Conservation (phyloP, 805 yeast genomes). For the Candida palmyrensis region DNA sequence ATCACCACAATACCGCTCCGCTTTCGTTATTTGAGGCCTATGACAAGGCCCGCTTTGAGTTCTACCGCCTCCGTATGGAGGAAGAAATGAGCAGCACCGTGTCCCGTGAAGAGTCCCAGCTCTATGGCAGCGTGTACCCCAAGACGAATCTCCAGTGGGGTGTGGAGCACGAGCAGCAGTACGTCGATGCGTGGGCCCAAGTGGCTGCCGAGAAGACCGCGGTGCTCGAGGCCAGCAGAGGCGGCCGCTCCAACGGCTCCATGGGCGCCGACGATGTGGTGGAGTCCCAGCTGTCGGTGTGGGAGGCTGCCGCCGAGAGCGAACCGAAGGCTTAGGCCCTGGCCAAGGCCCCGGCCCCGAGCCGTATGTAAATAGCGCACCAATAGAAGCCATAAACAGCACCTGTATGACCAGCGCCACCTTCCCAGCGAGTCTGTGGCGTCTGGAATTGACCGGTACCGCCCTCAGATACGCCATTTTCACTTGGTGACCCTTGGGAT, state of each 20-base stretch:
- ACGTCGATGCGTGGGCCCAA: slow-evolving; percentile 67
- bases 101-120: slow-evolving; percentile 73
- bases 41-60: slow-evolving; percentile 82
- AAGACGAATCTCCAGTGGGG: slow-evolving; percentile 62
- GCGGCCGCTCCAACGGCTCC: slow-evolving; percentile 17
- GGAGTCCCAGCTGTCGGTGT: slow-evolving; percentile 6
- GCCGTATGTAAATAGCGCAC: too few relatives aligned
- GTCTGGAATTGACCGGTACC: too few relatives aligned
- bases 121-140: slow-evolving; percentile 78
- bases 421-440: too few relatives aligned
- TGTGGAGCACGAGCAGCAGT: slow-evolving; percentile 62
- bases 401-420: too few relatives aligned
- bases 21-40: slow-evolving; percentile 59
- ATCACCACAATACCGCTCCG: slow-evolving; percentile 12
- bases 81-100: slow-evolving; percentile 73
- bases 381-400: too few relatives aligned
- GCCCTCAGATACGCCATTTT: too few relatives aligned
- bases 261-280: slow-evolving; percentile 15
- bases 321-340: too few relatives aligned
- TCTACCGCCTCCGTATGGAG: slow-evolving; percentile 78
- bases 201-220: slow-evolving; percentile 65
- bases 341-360: too few relatives aligned
- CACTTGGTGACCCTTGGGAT: too few relatives aligned
- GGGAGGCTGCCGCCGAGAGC: slow-evolving; percentile 4
- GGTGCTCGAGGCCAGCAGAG: slow-evolving; percentile 40